Percentiles rank a stretch among this genome's conserved stretches.
Conservation (phyloP, 2,329 filamentous ascomycete genomes). For the Microsporum ferrugineum region DNA sequence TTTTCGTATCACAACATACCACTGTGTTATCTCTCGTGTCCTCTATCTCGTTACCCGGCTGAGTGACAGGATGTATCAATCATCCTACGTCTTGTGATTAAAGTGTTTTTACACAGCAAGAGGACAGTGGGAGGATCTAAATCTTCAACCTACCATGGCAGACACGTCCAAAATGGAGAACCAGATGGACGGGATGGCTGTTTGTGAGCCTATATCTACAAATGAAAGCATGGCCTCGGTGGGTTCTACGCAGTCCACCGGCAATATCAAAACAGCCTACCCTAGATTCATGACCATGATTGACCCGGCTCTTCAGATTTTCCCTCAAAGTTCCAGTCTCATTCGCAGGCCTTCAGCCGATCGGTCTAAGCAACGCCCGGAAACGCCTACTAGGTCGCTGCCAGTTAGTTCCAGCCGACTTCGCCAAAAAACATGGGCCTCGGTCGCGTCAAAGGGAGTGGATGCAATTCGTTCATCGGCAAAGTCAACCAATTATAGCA, state of each 20-base stretch:
- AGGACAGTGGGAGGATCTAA: too few relatives aligned
- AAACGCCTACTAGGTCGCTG: slow-evolving; percentile 8
- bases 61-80: neutral
- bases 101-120: neutral
- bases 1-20: neutral
- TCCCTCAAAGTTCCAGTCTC: neutral
- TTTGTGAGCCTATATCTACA: neutral
- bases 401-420: neutral
- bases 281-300: neutral
- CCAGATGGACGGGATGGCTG: neutral
- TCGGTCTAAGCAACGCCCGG: neutral
- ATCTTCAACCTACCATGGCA: neutral
- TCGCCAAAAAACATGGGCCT: slow-evolving; percentile 11
- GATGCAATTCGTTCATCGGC: slow-evolving; percentile 10
- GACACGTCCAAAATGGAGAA: neutral
- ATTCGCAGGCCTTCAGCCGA: neutral
- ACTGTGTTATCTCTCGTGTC: neutral
- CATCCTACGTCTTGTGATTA: neutral
- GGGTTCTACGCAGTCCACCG: neutral
- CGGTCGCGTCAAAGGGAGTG: slow-evolving; percentile 11
- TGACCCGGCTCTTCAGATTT: neutral
- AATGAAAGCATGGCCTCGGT: neutral
- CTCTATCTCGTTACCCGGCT: neutral
- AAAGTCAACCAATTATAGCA: slow-evolving; percentile 5
- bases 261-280: neutral